phyloP scores from a whole-genome alignment of 106 monocot genomes.

The Dendrobium huoshanense region DNA sequence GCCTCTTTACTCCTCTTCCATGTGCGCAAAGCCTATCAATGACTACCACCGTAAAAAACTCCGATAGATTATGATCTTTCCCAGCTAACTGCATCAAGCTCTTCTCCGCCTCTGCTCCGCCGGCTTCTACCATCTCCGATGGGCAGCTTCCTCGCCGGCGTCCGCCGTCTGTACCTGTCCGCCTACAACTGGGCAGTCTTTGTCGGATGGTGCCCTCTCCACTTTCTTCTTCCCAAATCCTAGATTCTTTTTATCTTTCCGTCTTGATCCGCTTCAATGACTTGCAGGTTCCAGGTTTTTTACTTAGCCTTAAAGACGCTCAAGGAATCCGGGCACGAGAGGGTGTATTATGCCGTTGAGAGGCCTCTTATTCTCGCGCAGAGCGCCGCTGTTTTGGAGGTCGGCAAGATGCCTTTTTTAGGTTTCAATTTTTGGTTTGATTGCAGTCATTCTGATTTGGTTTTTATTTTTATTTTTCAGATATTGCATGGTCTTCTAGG shows the following conservation, averaged over 20 bases:
- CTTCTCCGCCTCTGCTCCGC: not conserved
- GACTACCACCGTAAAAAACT: not conserved
- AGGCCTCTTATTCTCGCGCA: conserved; percentile 56
- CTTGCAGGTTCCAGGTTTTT: conserved; percentile 45
- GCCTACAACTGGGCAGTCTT: conserved; percentile 23
- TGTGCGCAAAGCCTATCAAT: not conserved
- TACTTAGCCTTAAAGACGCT: conserved; percentile 49
- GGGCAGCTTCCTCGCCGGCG: conserved; percentile 12
- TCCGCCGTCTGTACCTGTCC: conserved; percentile 16
- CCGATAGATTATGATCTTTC: not conserved
- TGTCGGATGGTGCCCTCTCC: conserved; percentile 10
- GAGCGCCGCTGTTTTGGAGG: conserved; percentile 64
- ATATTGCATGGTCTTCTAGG: conserved; percentile 58
- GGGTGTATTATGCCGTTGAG: conserved; percentile 63
- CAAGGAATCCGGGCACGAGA: conserved; percentile 29
- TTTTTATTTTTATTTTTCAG: conserved; percentile 18
- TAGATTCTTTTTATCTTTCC: not conserved
- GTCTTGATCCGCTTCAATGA: not conserved
- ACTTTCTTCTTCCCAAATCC: conserved; percentile 8
- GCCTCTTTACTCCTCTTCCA: not conserved
- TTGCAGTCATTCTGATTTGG: conserved; percentile 5
- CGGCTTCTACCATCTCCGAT: conserved; percentile 8
- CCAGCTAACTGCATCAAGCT: not conserved
- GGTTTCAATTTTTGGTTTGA: not conserved
- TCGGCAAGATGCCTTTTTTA: conserved; percentile 2